These are phyloP conservation scores for Nothomitra cinnamomea DNA, from an alignment of 2,329 filamentous ascomycete genomes.

Conservation along the genomic window DNA sequence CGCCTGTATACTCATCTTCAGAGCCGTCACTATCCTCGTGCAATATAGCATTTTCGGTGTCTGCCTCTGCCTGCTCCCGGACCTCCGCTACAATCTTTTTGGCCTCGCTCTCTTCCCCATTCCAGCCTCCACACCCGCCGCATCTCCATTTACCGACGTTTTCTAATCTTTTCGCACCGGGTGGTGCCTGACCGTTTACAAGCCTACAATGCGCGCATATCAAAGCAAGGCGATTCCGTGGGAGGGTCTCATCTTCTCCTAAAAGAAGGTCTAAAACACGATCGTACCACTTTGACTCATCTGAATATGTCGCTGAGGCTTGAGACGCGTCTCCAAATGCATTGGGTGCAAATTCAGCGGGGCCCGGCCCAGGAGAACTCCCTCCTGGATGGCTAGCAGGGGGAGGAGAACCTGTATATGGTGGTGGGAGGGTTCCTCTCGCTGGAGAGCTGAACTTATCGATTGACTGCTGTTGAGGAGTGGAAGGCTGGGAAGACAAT, in stretches of 20 bases:
- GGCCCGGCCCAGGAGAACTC: conserved; percentile 16
- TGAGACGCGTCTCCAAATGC: conserved; percentile 36
- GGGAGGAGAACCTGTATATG: conserved; percentile 8
- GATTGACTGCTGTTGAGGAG: conserved; percentile 7
- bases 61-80: conserved; percentile 13
- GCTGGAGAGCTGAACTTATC: conserved; percentile 6
- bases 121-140: conserved; percentile 63
- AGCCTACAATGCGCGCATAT: conserved; percentile 70
- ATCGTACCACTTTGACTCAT: conserved; percentile 70
- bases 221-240: conserved; percentile 78
- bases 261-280: conserved; percentile 80
- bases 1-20: neutral
- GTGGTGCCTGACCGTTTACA: conserved; percentile 90
- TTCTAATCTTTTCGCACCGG: conserved; percentile 57
- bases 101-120: conserved; percentile 66
- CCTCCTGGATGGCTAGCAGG: conserved; percentile 11
- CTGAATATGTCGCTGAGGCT: conserved; percentile 13
- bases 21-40: neutral
- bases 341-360: conserved; percentile 53
- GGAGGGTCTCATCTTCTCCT: conserved; percentile 83
- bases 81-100: conserved; percentile 56
- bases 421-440: conserved; percentile 5
- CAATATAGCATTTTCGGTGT: neutral
- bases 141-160: conserved; percentile 83
- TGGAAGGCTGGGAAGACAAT: neutral